These are phyloP conservation scores for Houttuynia cordata DNA, from an alignment of 164 flowering plant species.

Conservation along the genomic window DNA sequence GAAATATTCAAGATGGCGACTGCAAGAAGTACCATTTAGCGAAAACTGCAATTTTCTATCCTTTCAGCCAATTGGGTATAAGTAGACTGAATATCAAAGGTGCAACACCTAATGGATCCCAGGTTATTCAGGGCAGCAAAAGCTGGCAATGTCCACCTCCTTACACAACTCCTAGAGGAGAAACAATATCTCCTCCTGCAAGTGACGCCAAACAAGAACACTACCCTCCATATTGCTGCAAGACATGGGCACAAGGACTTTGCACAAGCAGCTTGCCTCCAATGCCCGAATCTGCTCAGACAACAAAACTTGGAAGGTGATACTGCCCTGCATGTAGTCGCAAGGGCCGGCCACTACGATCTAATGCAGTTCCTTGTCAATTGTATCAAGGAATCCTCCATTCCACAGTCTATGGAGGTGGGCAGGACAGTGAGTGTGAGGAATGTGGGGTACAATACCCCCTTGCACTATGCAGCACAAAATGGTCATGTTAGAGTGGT, in stretches of 20 bases:
- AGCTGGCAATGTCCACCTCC: neutral
- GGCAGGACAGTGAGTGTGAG: neutral
- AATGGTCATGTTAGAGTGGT: neutral
- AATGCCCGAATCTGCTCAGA: neutral
- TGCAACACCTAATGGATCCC: neutral
- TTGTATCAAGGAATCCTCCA: neutral
- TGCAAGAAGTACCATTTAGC: too few relatives aligned
- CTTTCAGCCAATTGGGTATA: too few relatives aligned
- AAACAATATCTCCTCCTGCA: neutral
- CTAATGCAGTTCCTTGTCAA: neutral
- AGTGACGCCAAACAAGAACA: neutral
- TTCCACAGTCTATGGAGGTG: too few relatives aligned
- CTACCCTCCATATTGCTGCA: slow-evolving; percentile 1
- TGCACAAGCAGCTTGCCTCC: neutral
- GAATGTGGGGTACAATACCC: neutral
- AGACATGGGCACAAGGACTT: neutral
- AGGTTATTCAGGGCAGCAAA: neutral
- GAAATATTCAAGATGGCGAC: too few relatives aligned
- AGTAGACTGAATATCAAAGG: too few relatives aligned
- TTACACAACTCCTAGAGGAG: neutral
- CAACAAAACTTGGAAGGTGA: neutral
- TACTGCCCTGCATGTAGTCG: neutral
- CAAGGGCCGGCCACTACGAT: neutral
- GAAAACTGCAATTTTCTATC: too few relatives aligned
- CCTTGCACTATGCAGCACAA: too few relatives aligned